Evolutionary conservation across 768 basidiomycete genomes (phyloP).

Genomic region (Nidularia pulvinata): DNA sequence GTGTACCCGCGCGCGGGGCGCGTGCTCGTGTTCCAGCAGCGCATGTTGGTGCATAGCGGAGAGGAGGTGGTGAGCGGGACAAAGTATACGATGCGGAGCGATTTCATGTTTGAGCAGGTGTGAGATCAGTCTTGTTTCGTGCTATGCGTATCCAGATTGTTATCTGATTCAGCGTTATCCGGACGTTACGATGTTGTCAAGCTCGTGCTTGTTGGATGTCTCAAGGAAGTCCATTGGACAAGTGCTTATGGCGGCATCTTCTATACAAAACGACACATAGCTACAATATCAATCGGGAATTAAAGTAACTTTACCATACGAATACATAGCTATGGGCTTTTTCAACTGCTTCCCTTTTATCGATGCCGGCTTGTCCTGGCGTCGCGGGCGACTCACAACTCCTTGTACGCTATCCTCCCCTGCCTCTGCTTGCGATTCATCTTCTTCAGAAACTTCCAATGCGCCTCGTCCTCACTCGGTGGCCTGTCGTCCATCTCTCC

Average conservation of each 20-base stretch:
- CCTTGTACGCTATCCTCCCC: conserved; percentile 16
- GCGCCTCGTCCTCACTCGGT: conserved; percentile 10
- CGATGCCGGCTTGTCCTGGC: conserved; percentile 4
- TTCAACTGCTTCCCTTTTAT: no score
- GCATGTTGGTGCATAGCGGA: conserved; percentile 54
- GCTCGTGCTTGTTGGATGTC: conserved; percentile 27
- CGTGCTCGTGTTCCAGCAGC: conserved; percentile 39
- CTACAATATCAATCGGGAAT: no score
- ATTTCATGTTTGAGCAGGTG: conserved; percentile 83
- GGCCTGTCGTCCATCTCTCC: conserved; percentile 12
- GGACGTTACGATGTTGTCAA: conserved; percentile 54
- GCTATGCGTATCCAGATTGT: conserved; percentile 59
- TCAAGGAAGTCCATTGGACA: not conserved
- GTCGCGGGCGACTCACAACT: conserved; percentile 11
- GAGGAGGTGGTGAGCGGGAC: conserved; percentile 70
- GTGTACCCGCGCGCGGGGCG: conserved; percentile 34
- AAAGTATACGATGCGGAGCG: conserved; percentile 92
- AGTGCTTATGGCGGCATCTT: no score
- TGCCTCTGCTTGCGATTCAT: conserved; percentile 19
- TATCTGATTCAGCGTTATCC: conserved; percentile 58
- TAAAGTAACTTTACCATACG: no score
- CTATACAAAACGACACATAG: no score
- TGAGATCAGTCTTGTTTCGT: conserved; percentile 5
- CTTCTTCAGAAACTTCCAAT: conserved; percentile 20
- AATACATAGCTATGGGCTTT: no score